These are phyloP conservation scores for Fusarium xyrophilum DNA, from an alignment of 2,329 filamentous ascomycete species.

Conservation along the genomic window DNA sequence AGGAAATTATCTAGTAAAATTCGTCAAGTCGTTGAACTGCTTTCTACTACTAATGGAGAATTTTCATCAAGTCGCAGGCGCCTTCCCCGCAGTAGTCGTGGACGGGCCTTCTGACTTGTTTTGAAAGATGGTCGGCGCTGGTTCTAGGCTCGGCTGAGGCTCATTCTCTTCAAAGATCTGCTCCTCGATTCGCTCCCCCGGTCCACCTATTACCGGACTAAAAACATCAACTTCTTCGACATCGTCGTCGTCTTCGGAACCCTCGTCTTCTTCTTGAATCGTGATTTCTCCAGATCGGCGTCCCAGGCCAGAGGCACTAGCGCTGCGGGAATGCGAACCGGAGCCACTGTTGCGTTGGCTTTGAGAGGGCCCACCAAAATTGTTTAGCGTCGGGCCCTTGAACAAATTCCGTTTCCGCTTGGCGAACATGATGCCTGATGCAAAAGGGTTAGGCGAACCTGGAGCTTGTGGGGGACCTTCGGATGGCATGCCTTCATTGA, in stretches of 20 bases:
- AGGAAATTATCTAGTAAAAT: conserved; percentile 32
- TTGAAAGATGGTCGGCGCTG: conserved; percentile 28
- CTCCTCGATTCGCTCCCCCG: conserved; percentile 55
- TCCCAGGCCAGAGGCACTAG: conserved; percentile 68
- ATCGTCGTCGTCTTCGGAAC: conserved; percentile 54
- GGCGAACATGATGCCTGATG: conserved; percentile 74
- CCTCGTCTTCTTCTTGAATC: conserved; percentile 72
- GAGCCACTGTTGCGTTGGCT: conserved; percentile 47
- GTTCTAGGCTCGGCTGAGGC: conserved; percentile 30
- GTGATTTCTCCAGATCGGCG: conserved; percentile 76
- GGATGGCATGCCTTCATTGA: conserved; percentile 65
- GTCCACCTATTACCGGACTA: conserved; percentile 55
- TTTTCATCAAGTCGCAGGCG: conserved; percentile 11
- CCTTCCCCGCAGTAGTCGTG: conserved; percentile 20
- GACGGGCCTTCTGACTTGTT: conserved; percentile 12
- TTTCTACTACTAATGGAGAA: conserved; percentile 1
- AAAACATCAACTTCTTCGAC: conserved; percentile 68
- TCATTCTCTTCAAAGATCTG: conserved; percentile 55
- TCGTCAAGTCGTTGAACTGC: conserved; percentile 39
- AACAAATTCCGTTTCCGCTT: conserved; percentile 82
- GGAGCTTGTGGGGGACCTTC: conserved; percentile 50
- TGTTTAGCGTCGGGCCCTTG: conserved; percentile 76
- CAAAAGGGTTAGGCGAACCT: conserved; percentile 65
- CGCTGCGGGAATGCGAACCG: conserved; percentile 60
- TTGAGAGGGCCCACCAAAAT: conserved; percentile 54